phyloP scores from a whole-genome alignment of 129 eudicot species.

The Helichrysum umbraculigerum region DNA sequence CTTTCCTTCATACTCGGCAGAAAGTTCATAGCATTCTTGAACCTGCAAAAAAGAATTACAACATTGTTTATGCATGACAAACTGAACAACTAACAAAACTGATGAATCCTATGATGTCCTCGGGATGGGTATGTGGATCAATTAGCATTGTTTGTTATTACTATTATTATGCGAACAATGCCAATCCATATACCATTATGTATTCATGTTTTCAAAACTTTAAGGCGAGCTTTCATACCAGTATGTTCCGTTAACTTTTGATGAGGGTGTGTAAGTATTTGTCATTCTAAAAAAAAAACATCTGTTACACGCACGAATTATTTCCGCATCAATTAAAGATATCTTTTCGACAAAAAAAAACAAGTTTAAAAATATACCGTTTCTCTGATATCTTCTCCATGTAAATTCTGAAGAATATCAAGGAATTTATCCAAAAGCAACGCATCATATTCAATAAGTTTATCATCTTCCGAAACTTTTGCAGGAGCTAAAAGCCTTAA shows the following conservation, averaged over 20 bases:
- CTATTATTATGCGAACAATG: too few species aligned
- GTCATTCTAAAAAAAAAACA: too few species aligned
- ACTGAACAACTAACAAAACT: not conserved
- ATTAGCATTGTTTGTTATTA: too few species aligned
- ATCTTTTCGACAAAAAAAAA: not conserved
- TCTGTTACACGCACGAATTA: too few species aligned
- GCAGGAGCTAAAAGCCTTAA: slow-evolving; percentile 42
- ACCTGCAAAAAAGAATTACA: slow-evolving; percentile 49
- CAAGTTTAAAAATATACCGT: slow-evolving; percentile 36
- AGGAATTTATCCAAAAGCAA: slow-evolving; percentile 83
- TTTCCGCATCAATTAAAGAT: too few species aligned
- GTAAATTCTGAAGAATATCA: slow-evolving; percentile 87
- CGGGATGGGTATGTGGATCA: too few species aligned
- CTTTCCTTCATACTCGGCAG: slow-evolving; percentile 92
- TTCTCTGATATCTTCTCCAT: slow-evolving; percentile 84
- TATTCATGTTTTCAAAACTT: not conserved
- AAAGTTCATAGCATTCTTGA: slow-evolving; percentile 94
- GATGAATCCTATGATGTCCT: not conserved
- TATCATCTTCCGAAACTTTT: slow-evolving; percentile 46
- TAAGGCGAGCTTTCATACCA: not conserved
- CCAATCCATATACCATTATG: not conserved
- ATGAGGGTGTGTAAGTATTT: too few species aligned
- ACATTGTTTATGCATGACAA: not conserved
- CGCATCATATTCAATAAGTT: slow-evolving; percentile 89
- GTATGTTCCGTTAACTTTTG: too few species aligned